phyloP scores from a whole-genome alignment of 2,329 filamentous ascomycete genomes.

The Pyricularia grisea region DNA sequence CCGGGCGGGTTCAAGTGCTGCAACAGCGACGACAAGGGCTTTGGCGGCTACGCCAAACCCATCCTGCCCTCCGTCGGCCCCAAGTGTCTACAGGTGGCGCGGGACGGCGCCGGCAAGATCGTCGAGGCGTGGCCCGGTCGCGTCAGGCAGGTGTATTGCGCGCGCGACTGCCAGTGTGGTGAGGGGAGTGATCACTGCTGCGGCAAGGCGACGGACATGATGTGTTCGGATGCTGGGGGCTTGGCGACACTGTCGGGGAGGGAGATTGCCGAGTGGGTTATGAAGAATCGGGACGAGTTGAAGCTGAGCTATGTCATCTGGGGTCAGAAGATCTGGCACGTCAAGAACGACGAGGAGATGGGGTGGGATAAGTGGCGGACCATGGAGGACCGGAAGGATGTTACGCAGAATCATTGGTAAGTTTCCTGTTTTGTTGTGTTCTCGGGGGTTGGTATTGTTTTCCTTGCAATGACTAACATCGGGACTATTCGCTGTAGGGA shows the following conservation, averaged over 20 bases:
- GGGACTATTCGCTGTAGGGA: background rate
- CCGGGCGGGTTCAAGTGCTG: slow-evolving; percentile 29
- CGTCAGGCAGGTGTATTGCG: slow-evolving; percentile 24
- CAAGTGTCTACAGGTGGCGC: slow-evolving; percentile 25
- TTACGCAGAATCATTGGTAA: slow-evolving; percentile 35
- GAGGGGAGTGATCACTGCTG: slow-evolving; percentile 26
- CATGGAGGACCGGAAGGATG: slow-evolving; percentile 29
- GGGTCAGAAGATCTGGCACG: slow-evolving; percentile 38
- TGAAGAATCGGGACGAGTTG: slow-evolving; percentile 29
- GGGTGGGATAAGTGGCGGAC: slow-evolving; percentile 30
- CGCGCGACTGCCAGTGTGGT: slow-evolving; percentile 21
- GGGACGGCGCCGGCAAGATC: slow-evolving; percentile 23
- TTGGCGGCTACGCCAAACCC: slow-evolving; percentile 24
- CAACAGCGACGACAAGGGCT: slow-evolving; percentile 18
- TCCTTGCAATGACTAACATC: background rate
- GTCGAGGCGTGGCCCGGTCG: slow-evolving; percentile 24
- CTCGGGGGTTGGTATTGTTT: background rate
- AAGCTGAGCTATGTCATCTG: slow-evolving; percentile 40
- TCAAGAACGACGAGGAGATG: slow-evolving; percentile 23
- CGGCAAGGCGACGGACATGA: slow-evolving; percentile 26
- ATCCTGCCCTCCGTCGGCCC: slow-evolving; percentile 22
- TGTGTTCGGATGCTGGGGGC: slow-evolving; percentile 27
- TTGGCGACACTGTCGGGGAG: slow-evolving; percentile 26
- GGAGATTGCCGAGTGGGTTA: slow-evolving; percentile 37
- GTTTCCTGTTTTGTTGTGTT: slow-evolving; percentile 3